Conservation (phyloP, 495 filamentous ascomycete species). For the Ascodesmis nigricans region DNA sequence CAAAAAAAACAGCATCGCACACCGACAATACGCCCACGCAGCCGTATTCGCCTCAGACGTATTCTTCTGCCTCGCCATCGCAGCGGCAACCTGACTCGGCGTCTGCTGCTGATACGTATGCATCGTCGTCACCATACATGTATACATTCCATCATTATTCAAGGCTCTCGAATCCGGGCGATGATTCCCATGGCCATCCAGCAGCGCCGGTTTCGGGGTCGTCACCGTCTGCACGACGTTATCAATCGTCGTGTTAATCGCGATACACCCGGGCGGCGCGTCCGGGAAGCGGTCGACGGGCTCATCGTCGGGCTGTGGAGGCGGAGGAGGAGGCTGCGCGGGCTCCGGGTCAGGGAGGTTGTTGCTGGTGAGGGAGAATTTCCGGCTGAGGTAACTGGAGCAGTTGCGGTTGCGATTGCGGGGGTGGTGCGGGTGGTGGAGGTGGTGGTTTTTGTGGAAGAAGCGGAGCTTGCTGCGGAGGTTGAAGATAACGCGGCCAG, state of each 20-base stretch:
- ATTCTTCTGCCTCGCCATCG: constrained; percentile 15
- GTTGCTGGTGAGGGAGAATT: too few species aligned
- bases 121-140: constrained; percentile 15
- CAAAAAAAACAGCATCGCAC: constrained; percentile 66
- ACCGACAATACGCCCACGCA: constrained; percentile 63
- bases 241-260: too few species aligned
- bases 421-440: too few species aligned
- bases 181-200: constrained; percentile 7
- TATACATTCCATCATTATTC: constrained; percentile 5
- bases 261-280: too few species aligned
- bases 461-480: constrained; percentile 34
- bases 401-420: too few species aligned
- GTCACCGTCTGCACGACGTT: too few species aligned
- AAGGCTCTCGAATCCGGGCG: constrained; percentile 6
- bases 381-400: too few species aligned
- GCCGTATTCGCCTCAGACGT: constrained; percentile 37
- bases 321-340: background rate
- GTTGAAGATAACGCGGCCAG: constrained; percentile 48
- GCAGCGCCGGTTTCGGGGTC: too few species aligned
- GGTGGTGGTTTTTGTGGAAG: constrained; percentile 20
- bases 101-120: constrained; percentile 13
- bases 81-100: constrained; percentile 13
- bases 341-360: constrained; percentile 9
- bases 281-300: background rate
- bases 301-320: constrained; percentile 1